Conservation (phyloP, 2,329 filamentous ascomycete genomes). For the Hymenoscyphus fructigenus region DNA sequence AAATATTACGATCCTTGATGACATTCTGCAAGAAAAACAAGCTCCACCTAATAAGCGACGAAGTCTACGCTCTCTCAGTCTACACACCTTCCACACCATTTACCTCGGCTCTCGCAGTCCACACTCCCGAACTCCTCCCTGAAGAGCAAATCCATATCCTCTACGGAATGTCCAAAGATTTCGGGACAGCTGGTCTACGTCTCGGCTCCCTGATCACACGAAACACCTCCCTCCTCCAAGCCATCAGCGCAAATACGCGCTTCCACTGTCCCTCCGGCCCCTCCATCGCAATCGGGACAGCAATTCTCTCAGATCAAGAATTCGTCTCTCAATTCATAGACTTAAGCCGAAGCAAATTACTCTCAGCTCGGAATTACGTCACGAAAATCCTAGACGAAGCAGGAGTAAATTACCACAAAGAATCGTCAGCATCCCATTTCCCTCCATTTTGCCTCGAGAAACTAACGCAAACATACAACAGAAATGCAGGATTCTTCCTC, state of each 20-base stretch:
- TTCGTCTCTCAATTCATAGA: slow-evolving; percentile 48
- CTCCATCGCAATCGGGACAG: slow-evolving; percentile 43
- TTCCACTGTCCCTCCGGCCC: slow-evolving; percentile 50
- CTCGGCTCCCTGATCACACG: slow-evolving; percentile 39
- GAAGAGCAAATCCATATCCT: slow-evolving; percentile 45
- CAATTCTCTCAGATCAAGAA: slow-evolving; percentile 46
- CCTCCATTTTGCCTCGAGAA: not conserved
- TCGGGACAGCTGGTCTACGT: slow-evolving; percentile 46
- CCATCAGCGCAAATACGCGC: slow-evolving; percentile 41
- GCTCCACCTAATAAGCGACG: slow-evolving; percentile 48
- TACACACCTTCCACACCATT: slow-evolving; percentile 29
- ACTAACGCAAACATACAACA: not conserved
- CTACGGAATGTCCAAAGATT: slow-evolving; percentile 39
- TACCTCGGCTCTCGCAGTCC: slow-evolving; percentile 38
- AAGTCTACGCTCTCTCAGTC: slow-evolving; percentile 47
- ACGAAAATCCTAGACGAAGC: slow-evolving; percentile 41
- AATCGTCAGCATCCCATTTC: slow-evolving; percentile 21
- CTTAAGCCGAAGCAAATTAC: slow-evolving; percentile 42
- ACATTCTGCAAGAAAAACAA: slow-evolving; percentile 42
- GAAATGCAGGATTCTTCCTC: slow-evolving; percentile 18
- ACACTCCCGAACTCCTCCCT: slow-evolving; percentile 45
- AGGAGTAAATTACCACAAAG: slow-evolving; percentile 44
- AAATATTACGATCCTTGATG: slow-evolving; percentile 32
- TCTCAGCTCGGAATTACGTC: slow-evolving; percentile 42
- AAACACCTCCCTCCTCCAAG: slow-evolving; percentile 38